phyloP scores from a whole-genome alignment of 2,329 filamentous ascomycete species.

The Paraphaeosphaeria sporulosa region DNA sequence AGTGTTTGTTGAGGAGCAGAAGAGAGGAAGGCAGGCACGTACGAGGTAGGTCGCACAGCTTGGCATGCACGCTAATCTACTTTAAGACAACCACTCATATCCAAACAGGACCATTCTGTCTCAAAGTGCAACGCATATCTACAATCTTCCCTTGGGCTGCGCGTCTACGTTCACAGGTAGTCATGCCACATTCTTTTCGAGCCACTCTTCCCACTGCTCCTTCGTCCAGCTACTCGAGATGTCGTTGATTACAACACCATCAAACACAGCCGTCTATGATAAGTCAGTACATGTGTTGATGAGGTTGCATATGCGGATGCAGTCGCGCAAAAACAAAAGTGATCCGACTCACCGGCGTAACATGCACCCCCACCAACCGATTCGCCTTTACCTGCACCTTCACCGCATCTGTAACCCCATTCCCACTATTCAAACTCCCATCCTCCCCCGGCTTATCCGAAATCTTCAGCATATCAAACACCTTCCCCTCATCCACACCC shows the following conservation, averaged over 20 bases:
- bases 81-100: background rate
- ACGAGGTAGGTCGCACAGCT: background rate
- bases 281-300: no score
- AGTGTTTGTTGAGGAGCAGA: background rate
- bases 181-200: constrained; percentile 70
- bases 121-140: background rate
- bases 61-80: background rate
- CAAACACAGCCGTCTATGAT: constrained; percentile 76
- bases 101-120: background rate
- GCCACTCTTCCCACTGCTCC: constrained; percentile 86
- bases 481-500: constrained; percentile 73
- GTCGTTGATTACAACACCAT: constrained; percentile 81
- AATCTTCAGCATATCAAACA: constrained; percentile 75
- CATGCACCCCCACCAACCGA: constrained; percentile 82
- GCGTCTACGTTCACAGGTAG: constrained; percentile 16
- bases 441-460: constrained; percentile 71
- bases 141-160: constrained; percentile 4
- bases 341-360: constrained; percentile 66
- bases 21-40: background rate
- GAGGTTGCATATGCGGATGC: no score
- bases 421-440: constrained; percentile 78
- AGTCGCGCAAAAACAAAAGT: no score
- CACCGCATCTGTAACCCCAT: constrained; percentile 82
- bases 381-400: constrained; percentile 84
- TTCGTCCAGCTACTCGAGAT: constrained; percentile 80